phyloP scores from a whole-genome alignment of 1,284 basidiomycete genomes.

The Paramarasmius palmivorus region DNA sequence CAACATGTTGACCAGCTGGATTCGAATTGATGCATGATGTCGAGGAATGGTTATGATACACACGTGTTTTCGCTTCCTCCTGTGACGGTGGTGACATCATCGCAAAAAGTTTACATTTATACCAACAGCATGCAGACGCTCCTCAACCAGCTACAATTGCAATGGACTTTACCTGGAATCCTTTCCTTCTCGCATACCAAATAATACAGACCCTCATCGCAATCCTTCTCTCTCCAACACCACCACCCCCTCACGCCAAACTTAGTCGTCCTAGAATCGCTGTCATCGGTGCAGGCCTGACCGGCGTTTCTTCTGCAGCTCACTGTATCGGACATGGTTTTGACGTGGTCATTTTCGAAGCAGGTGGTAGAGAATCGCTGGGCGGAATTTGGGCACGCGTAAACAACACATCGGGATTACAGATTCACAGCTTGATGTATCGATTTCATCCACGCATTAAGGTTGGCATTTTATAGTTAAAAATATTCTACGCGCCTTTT shows the following conservation, averaged over 20 bases:
- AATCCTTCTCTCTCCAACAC: constrained; percentile 9
- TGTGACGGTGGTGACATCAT: too few species aligned
- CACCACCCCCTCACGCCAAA: constrained; percentile 11
- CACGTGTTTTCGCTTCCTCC: too few species aligned
- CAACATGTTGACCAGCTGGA: too few species aligned
- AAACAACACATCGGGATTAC: constrained; percentile 52
- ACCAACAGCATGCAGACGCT: too few species aligned
- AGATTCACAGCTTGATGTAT: constrained; percentile 61
- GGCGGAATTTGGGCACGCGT: constrained; percentile 67
- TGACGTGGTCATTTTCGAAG: constrained; percentile 54
- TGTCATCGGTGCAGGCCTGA: constrained; percentile 38
- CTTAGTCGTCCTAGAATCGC: constrained; percentile 36
- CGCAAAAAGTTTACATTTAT: too few species aligned
- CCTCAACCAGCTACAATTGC: too few species aligned
- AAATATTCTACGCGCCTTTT: too few species aligned
- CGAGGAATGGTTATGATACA: too few species aligned
- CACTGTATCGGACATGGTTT: constrained; percentile 56
- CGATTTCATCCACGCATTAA: constrained; percentile 55
- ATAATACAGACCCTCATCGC: constrained; percentile 8
- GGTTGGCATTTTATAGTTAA: too few species aligned
- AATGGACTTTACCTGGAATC: constrained; percentile 10
- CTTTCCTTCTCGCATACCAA: constrained; percentile 10
- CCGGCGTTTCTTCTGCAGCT: constrained; percentile 19
- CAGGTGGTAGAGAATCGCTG: constrained; percentile 27
- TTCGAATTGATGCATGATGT: too few species aligned